Conservation (phyloP, 352 stramenopile species). For the Peronospora tabacina region DNA sequence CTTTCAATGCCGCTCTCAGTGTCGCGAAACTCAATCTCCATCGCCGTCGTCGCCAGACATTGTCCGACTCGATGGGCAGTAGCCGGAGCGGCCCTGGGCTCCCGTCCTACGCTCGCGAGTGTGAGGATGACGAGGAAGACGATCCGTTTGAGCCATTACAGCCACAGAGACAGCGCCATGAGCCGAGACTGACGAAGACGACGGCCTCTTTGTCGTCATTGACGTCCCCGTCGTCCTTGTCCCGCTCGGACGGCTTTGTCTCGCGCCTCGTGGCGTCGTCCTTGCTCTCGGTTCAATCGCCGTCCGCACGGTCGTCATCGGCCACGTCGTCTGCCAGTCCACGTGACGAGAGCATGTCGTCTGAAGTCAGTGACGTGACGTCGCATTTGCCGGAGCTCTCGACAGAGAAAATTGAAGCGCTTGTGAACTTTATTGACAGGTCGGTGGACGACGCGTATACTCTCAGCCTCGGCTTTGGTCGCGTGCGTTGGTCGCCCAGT, state of each 20-base stretch:
- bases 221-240: slow-evolving; percentile 15
- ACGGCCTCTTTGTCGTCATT: slow-evolving; percentile 10
- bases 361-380: slow-evolving; percentile 15
- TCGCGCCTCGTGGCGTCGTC: slow-evolving; percentile 8
- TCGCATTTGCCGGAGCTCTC: slow-evolving; percentile 31
- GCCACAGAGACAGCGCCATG: slow-evolving; percentile 7
- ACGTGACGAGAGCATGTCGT: slow-evolving; percentile 25
- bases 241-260: slow-evolving; percentile 9
- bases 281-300: slow-evolving; percentile 11
- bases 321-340: slow-evolving; percentile 29
- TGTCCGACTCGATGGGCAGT: slow-evolving; percentile 8
- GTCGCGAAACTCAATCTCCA: slow-evolving; percentile 31
- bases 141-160: slow-evolving; percentile 20
- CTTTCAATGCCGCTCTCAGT: slow-evolving; percentile 25
- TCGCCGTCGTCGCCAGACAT: slow-evolving; percentile 24
- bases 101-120: slow-evolving; percentile 10
- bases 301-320: slow-evolving; percentile 17
- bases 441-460: slow-evolving; percentile 79
- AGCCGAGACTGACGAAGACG: slow-evolving; percentile 11
- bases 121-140: slow-evolving; percentile 24
- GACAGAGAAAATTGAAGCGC: slow-evolving; percentile 30
- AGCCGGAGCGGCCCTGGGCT: slow-evolving; percentile 5
- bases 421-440: slow-evolving; percentile 69
- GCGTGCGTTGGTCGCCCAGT: slow-evolving; percentile 61
- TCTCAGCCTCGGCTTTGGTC: slow-evolving; percentile 65